These are phyloP conservation scores for Avena eriantha DNA, from an alignment of 176 grass and related monocot genomes.

Conservation along the genomic window DNA sequence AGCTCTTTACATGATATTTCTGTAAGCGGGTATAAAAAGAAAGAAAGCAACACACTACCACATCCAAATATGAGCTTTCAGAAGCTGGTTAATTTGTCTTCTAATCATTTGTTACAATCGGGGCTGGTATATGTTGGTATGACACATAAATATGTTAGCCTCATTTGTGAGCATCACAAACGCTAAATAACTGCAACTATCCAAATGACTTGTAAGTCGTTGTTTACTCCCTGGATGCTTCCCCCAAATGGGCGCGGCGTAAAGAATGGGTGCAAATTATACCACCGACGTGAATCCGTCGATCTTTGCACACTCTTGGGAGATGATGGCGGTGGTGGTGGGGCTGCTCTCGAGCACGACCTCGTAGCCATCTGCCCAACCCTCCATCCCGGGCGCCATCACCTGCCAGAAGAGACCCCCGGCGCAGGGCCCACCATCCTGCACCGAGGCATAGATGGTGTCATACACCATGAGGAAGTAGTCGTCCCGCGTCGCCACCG, in stretches of 20 bases:
- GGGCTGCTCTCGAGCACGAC: background rate
- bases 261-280: background rate
- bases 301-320: constrained; percentile 15
- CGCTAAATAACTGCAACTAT: background rate
- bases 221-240: background rate
- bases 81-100: background rate
- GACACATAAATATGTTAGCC: background rate
- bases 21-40: no score
- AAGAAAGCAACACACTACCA: no score
- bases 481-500: background rate
- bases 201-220: background rate
- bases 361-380: background rate
- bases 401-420: constrained; percentile 22
- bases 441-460: background rate
- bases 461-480: constrained; percentile 13
- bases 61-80: background rate
- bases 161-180: background rate
- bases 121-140: background rate
- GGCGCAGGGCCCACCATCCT: background rate
- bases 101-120: background rate
- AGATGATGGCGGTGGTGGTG: background rate
- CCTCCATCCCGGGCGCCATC: background rate
- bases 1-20: no score
- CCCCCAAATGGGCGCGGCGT: background rate
- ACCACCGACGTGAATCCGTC: background rate